phyloP scores from a whole-genome alignment of 2,329 filamentous ascomycete species.

The Aspergillus pseudoterreus region DNA sequence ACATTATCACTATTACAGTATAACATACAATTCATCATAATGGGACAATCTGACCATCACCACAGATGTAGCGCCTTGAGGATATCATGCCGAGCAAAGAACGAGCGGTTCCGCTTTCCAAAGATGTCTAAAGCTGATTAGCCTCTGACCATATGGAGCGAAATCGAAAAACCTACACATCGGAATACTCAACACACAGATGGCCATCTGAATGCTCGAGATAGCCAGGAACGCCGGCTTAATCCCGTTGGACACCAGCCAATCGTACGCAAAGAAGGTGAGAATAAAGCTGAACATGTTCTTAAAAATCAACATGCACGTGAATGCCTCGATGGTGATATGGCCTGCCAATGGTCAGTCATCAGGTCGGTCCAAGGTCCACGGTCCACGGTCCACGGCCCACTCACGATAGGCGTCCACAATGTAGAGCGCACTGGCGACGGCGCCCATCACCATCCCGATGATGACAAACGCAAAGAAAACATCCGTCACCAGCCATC shows the following conservation, averaged over 20 bases:
- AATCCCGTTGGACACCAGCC: conserved; percentile 63
- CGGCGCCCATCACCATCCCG: conserved; percentile 88
- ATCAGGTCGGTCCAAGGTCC: not conserved
- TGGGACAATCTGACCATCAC: conserved; percentile 9
- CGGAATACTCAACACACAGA: conserved; percentile 72
- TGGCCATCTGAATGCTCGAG: conserved; percentile 69
- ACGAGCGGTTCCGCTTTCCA: conserved; percentile 72
- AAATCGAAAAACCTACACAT: conserved; percentile 61
- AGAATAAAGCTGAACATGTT: conserved; percentile 87
- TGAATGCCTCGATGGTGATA: conserved; percentile 82
- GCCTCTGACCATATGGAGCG: conserved; percentile 1
- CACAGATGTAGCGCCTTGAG: conserved; percentile 46
- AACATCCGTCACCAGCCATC: conserved; percentile 70
- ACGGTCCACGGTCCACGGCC: not conserved
- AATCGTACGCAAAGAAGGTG: conserved; percentile 79
- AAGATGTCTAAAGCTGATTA: conserved; percentile 60
- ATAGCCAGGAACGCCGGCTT: conserved; percentile 64
- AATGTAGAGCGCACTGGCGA: conserved; percentile 80
- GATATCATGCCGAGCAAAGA: conserved; percentile 72
- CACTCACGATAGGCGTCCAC: conserved; percentile 83
- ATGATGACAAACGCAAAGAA: conserved; percentile 83
- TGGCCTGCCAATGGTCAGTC: conserved; percentile 52
- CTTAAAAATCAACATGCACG: conserved; percentile 87
- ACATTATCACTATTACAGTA: not conserved
- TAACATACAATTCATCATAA: not conserved